Evolutionary conservation across 805 yeast species (phyloP), one percentile per base, ranked within the genome.

Genomic region (Cephaloascus fragrans): DNA sequence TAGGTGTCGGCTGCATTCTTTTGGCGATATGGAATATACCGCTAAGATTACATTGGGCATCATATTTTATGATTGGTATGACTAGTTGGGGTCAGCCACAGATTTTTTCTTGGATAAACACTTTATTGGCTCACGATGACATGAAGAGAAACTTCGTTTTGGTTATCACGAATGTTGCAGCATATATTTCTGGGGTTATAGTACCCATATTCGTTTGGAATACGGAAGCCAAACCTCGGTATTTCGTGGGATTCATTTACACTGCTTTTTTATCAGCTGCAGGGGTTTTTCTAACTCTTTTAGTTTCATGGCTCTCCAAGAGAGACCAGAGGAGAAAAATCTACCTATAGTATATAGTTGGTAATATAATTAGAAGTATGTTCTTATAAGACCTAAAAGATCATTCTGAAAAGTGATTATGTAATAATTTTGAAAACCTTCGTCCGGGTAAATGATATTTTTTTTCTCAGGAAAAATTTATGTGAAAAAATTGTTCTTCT

Each of bases 181-280:
- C 69, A 2, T 64, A 63, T 43, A 62, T 61, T 16, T 60, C 65
- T 0, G 55, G 56, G 6, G 65, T 67, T 3, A 61, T 59, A 55
- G 62, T 62, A 4, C 67, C 68, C 1, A 57, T 64, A 32, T 50
- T 62, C 34, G 66, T 60, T 3, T 64, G 69, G 70, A 56, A 62
- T 41, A 57, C 67, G 4, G 46, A 46, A 18, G 55, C 56, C 35
- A 44, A 51, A 38, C 70, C 70, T 1, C 37, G 38, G 19, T 64
- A 59, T 42, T 47, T 40, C 35, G 47, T 54, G 38, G 69, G 70
- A 2, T 62, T 59, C 39, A 48, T 59, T 2, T 62, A 57, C 41
- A 59, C 67, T 12, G 59, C 64, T 1, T 45, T 53, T 29, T 50
- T 62, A 34, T 40, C 57, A 16, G 40, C 23, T 3, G 5, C 32